Percentiles rank a stretch among this genome's conserved stretches.
Conservation (phyloP, 2,329 filamentous ascomycete species). For the Pseudovirgaria hyperparasitica region DNA sequence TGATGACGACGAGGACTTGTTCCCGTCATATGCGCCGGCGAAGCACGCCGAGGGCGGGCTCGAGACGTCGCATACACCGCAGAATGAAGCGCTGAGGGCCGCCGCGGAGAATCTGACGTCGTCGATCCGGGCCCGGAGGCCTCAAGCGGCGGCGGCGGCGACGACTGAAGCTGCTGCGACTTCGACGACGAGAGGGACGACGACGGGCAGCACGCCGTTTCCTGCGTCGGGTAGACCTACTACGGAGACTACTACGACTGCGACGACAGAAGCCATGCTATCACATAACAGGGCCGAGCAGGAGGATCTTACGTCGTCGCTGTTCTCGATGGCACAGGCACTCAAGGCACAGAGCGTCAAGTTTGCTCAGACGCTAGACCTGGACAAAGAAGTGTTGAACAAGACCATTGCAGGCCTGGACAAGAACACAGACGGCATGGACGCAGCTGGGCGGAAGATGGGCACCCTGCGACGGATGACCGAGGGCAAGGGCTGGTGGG, state of each 20-base stretch:
- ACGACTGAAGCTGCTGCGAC: slow-evolving; percentile 12
- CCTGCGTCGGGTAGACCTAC: slow-evolving; percentile 15
- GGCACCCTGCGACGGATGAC: slow-evolving; percentile 64
- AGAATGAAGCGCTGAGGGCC: slow-evolving; percentile 19
- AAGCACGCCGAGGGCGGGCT: slow-evolving; percentile 16
- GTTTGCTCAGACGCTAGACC: slow-evolving; percentile 61
- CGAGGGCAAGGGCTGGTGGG: slow-evolving; percentile 82
- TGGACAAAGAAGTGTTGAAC: slow-evolving; percentile 58
- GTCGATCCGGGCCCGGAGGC: slow-evolving; percentile 17
- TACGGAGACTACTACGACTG: slow-evolving; percentile 13
- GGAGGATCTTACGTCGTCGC: slow-evolving; percentile 65
- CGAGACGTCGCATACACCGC: slow-evolving; percentile 15
- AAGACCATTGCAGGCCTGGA: slow-evolving; percentile 65
- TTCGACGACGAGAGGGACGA: slow-evolving; percentile 7
- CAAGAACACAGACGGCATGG: slow-evolving; percentile 62
- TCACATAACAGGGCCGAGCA: slow-evolving; percentile 70
- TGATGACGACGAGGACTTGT: slow-evolving; percentile 29
- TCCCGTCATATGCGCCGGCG: slow-evolving; percentile 30
- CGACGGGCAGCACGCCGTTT: slow-evolving; percentile 27
- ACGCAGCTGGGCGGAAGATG: slow-evolving; percentile 65
- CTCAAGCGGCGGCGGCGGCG: slow-evolving; percentile 9
- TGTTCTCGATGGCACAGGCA: slow-evolving; percentile 66
- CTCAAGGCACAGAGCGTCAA: slow-evolving; percentile 63
- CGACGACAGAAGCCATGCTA: slow-evolving; percentile 52
- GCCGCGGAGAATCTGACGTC: slow-evolving; percentile 21